phyloP scores from a whole-genome alignment of 208 protist genomes.

The Acanthamoeba healyi region DNA sequence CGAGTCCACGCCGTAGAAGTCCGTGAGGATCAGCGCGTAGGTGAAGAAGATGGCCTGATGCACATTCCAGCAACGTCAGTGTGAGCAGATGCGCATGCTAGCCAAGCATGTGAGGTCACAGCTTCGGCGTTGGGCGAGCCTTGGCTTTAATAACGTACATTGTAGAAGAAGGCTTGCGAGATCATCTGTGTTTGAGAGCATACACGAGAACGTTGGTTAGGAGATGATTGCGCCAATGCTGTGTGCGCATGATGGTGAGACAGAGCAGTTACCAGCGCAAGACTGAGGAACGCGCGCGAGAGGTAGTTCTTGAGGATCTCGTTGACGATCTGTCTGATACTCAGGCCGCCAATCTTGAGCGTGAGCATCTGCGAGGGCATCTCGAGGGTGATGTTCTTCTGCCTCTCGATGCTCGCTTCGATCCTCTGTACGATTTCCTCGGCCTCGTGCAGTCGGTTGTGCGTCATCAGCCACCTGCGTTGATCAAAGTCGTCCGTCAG shows the following conservation, averaged over 20 bases:
- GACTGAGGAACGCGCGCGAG: conserved; percentile 18
- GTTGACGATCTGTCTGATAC: not conserved
- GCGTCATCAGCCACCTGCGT: conserved; percentile 58
- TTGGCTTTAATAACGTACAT: conserved; percentile 44
- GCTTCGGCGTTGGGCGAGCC: too few relatives aligned
- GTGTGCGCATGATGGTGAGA: not conserved
- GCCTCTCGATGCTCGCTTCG: conserved; percentile 8
- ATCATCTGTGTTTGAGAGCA: conserved; percentile 41
- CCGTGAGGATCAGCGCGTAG: conserved; percentile 52
- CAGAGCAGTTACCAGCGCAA: not conserved
- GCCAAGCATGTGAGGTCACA: not conserved
- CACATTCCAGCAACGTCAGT: not conserved
- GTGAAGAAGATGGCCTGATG: conserved; percentile 66
- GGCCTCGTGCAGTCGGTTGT: conserved; percentile 48
- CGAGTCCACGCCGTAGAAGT: conserved; percentile 57
- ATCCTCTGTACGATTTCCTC: conserved; percentile 32
- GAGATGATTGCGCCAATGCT: not conserved
- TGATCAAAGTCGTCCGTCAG: not conserved
- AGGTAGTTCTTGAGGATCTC: conserved; percentile 48
- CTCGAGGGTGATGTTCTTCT: conserved; percentile 27
- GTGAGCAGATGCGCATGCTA: not conserved
- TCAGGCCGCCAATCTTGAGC: conserved; percentile 38
- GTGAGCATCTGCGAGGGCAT: conserved; percentile 34
- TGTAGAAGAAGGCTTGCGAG: conserved; percentile 75
- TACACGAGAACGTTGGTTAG: not conserved